A percentile compares a stretch with the other conserved stretches of the same genome.
These are phyloP conservation scores for Colletotrichum coccodes DNA, from an alignment of 2,329 filamentous ascomycete species.

Conservation along the genomic window DNA sequence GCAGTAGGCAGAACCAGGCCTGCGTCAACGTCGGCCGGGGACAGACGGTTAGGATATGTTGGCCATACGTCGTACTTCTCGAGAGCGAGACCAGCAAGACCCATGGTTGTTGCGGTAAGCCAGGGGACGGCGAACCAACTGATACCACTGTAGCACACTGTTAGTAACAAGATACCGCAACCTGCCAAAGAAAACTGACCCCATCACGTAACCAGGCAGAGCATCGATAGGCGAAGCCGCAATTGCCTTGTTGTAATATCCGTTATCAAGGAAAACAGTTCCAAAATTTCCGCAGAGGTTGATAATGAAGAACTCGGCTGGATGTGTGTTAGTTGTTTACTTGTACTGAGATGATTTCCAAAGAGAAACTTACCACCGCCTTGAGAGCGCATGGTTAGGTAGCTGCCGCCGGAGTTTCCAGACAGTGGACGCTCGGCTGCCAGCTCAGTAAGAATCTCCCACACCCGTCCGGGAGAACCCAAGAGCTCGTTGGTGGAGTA, in stretches of 20 bases:
- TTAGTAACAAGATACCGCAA: neutral
- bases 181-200: conserved; percentile 43
- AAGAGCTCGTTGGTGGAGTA: conserved; percentile 79
- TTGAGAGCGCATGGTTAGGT: conserved; percentile 85
- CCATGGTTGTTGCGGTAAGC: conserved; percentile 90
- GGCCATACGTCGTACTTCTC: conserved; percentile 79
- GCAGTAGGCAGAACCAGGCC: conserved; percentile 88
- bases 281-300: conserved; percentile 86
- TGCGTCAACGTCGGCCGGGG: conserved; percentile 78
- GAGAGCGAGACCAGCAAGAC: conserved; percentile 81
- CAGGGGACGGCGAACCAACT: conserved; percentile 95
- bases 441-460: conserved; percentile 79
- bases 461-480: conserved; percentile 81
- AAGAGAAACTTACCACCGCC: conserved; percentile 64
- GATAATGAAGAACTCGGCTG: conserved; percentile 86
- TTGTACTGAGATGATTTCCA: neutral
- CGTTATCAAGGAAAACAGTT: conserved; percentile 87
- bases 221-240: conserved; percentile 87
- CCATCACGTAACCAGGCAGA: conserved; percentile 87
- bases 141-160: conserved; percentile 60
- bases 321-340: neutral
- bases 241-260: conserved; percentile 95
- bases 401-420: conserved; percentile 84
- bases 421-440: conserved; percentile 77
- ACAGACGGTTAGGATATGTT: conserved; percentile 78